phyloP scores from a whole-genome alignment of 306 rosid genomes.

The Lablab purpureus region DNA sequence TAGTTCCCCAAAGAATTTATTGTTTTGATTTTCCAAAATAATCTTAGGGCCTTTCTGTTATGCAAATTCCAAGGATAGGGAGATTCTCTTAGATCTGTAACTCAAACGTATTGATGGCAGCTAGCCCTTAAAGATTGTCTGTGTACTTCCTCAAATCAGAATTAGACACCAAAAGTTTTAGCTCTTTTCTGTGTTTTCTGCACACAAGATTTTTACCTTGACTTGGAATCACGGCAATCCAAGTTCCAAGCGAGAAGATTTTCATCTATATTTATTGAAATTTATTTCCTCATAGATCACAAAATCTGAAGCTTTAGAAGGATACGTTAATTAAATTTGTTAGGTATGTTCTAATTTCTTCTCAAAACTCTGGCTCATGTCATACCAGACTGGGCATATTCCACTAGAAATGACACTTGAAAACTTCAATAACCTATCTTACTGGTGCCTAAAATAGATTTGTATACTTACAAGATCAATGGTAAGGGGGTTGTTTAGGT shows the following conservation, averaged over 20 bases:
- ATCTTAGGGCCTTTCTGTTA: not conserved
- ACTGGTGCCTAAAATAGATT: conserved; percentile 29
- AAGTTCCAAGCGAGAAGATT: not conserved
- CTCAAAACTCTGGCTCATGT: not conserved
- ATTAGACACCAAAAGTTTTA: not conserved
- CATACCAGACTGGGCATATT: not conserved
- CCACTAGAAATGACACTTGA: conserved; percentile 1
- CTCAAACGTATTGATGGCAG: no score
- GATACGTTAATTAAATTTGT: conserved; percentile 4
- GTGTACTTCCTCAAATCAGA: not conserved
- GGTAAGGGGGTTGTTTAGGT: conserved; percentile 70
- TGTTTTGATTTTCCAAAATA: not conserved
- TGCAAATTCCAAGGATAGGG: no score
- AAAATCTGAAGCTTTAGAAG: not conserved
- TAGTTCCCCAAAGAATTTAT: not conserved
- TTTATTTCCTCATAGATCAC: not conserved
- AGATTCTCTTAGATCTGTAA: no score
- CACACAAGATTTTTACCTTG: not conserved
- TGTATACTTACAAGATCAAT: conserved; percentile 90
- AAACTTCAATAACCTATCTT: conserved; percentile 26
- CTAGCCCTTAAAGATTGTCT: not conserved
- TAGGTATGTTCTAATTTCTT: not conserved
- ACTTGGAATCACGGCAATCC: not conserved
- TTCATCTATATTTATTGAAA: not conserved
- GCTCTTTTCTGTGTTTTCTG: not conserved